Evolutionary conservation across 164 flowering plant species (phyloP).

Genomic region (Dillenia turbinata): DNA sequence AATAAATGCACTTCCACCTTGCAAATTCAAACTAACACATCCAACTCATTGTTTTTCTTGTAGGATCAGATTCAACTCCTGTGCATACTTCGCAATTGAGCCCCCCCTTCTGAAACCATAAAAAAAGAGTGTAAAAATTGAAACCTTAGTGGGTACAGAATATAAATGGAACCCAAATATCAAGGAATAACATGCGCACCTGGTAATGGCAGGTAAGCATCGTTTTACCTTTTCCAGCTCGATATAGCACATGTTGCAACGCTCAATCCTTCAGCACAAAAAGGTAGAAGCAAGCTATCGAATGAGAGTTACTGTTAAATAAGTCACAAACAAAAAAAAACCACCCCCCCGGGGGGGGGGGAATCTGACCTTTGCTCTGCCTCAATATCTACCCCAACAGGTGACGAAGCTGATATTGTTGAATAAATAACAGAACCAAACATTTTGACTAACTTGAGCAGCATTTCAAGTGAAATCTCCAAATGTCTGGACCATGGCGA

Average conservation of each 20-base stretch:
- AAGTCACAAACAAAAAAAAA: neutral
- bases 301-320: neutral
- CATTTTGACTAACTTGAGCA: conserved; percentile 75
- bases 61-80: conserved; percentile 60
- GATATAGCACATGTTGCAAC: conserved; percentile 71
- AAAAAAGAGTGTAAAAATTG: neutral
- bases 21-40: no score
- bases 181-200: conserved; percentile 35
- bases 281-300: conserved; percentile 4
- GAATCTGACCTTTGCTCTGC: conserved; percentile 81
- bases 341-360: neutral
- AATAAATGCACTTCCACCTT: no score
- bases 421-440: conserved; percentile 87
- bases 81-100: conserved; percentile 68
- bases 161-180: neutral
- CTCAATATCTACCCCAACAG: conserved; percentile 95
- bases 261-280: conserved; percentile 59
- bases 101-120: conserved; percentile 69
- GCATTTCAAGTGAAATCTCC: conserved; percentile 65
- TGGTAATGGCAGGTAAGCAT: conserved; percentile 54
- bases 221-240: conserved; percentile 87
- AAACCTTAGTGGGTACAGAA: neutral
- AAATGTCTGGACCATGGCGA: conserved; percentile 49
- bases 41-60: conserved; percentile 24
- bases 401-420: conserved; percentile 65